Percentiles rank a stretch among this genome's conserved stretches.
phyloP scores from a whole-genome alignment of 2,329 filamentous ascomycete species.

The Coleophoma cylindrospora region DNA sequence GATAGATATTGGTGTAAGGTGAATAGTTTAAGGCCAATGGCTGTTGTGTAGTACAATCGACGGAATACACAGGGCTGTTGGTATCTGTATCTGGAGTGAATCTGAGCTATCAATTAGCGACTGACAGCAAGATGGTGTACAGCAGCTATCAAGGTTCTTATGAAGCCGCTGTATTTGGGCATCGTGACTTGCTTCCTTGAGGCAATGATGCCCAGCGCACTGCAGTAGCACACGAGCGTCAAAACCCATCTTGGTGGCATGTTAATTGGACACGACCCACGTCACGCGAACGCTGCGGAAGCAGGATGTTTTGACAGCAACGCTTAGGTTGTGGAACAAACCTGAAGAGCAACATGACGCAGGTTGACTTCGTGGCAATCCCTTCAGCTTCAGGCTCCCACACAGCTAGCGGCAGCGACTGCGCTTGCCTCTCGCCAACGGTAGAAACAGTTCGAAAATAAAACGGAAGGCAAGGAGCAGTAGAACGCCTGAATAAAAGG shows the following conservation, averaged over 20 bases:
- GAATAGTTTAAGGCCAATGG: slow-evolving; percentile 22
- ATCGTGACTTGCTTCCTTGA: slow-evolving; percentile 4
- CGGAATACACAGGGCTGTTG: slow-evolving; percentile 27
- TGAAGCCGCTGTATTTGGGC: neutral
- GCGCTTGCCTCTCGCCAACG: no score
- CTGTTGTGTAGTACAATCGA: slow-evolving; percentile 23
- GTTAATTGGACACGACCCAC: slow-evolving; percentile 21
- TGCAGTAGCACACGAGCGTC: slow-evolving; percentile 16
- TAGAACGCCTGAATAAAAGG: neutral
- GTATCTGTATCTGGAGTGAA: slow-evolving; percentile 25
- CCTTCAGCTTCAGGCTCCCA: slow-evolving; percentile 8
- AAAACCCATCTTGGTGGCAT: slow-evolving; percentile 20
- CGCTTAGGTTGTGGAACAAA: slow-evolving; percentile 23
- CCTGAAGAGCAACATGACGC: slow-evolving; percentile 7
- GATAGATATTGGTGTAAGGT: slow-evolving; percentile 24
- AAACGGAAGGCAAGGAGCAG: no score
- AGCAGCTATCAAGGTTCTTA: slow-evolving; percentile 7
- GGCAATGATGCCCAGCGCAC: slow-evolving; percentile 16
- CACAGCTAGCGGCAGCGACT: slow-evolving; percentile 9
- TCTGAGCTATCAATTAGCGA: slow-evolving; percentile 27
- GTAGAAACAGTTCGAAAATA: no score
- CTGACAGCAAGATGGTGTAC: slow-evolving; percentile 19
- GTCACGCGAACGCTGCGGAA: slow-evolving; percentile 20
- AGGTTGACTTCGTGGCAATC: slow-evolving; percentile 22
- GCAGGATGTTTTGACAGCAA: slow-evolving; percentile 13